Base-by-base conservation (phyloP, 345 rosid genomes). In the Toxicodendron radicans region DNA sequence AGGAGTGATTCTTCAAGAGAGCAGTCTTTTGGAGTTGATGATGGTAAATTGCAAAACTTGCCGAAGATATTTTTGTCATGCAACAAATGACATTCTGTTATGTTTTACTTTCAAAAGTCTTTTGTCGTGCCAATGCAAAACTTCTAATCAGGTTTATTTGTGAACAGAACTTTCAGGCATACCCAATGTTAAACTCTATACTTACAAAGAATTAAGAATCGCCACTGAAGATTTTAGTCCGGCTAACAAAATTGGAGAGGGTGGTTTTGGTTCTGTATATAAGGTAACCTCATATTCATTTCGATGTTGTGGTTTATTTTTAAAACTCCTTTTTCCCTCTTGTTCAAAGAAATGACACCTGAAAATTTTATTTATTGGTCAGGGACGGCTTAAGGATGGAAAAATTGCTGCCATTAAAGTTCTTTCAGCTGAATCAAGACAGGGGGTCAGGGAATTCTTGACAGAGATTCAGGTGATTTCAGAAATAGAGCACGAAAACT, bases 251-350 rank as follows among this genome's bases (percentile, higher is more conserved):
- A 90, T 95, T 78, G 99, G 99, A 45, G 99, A 91, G 83, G 99
- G 99, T 51, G 99, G 98, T 58, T 95, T 93, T 67, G 99, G 99
- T 79, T 85, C 89, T 71, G 99, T 95, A 33, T 94, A 87, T 76
- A 90, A 87, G 97, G 98, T 94, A 79, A 74, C 35, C 57, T 12
- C 20, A 66, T 51, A n/a, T 57, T 13, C 58, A 11, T 48, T 1
- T n/a, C 51, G 41, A 21, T 32, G 46, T 24, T 10, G 41, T 20
- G 43, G 17, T 17, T 17, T 53, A 23, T 14, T 46, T 24, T 49
- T 72, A 11, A 12, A 51, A 58, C 33, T 66, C 18, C 51, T 35
- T 45, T 30, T 5, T 58, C 52, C 54, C 65, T 74, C 67, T 68
- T 17, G 56, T 68, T 46, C 51, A 56, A 52, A 33, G 20, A 33